Evolutionary conservation across 1,139 yeast genomes (phyloP), one percentile per base, ranked within the genome.

Genomic region (Pichiaceae sp.): DNA sequence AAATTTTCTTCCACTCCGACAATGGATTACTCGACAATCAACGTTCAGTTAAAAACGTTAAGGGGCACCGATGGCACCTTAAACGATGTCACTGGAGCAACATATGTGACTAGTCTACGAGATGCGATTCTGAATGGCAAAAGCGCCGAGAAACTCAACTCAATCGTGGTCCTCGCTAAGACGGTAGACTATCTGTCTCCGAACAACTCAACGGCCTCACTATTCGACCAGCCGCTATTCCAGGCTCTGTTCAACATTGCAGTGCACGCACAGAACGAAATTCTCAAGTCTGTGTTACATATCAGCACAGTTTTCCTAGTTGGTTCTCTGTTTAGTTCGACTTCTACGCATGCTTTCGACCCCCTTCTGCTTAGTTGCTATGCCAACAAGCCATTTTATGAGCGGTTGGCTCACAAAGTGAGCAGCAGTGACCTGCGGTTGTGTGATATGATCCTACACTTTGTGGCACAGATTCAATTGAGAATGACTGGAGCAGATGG

Each of bases 111-210:
- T 18, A 53, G 59, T 5, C 59, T 71, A 30, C 59, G 61, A 39
- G 38, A 56, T 11, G 64, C 67, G 34, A 68, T 71, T 35, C 52
- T 67, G 39, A 73, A 73, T 12, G 60, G 61, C 39, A 72, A 68
- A 44, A 70, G 70, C 43, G 69, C 69, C 45, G 77, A 71, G 43
- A 70, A 68, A 46, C 72, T 71, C 39, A 72, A 72, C 50, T 63
- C 70, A 16, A 71, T 73, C 9, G 73, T 72, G 12, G 74, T 72
- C 6, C 57, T 73, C 39, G 75, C 78, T 25, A 73, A 71, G 47
- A 59, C 70, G 26, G 57, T 72, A 37, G 78, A 73, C 39, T 59
- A 63, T 24, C 67, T 68, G 12, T 67, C 70, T 2, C 57, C 56
- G 18, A 59, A 67, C 11, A 62, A 65, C 35, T 64, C 60, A n/a